These are phyloP conservation scores for Colletotrichum chrysophilum DNA, from an alignment of 2,329 filamentous ascomycete genomes.

Conservation along the genomic window DNA sequence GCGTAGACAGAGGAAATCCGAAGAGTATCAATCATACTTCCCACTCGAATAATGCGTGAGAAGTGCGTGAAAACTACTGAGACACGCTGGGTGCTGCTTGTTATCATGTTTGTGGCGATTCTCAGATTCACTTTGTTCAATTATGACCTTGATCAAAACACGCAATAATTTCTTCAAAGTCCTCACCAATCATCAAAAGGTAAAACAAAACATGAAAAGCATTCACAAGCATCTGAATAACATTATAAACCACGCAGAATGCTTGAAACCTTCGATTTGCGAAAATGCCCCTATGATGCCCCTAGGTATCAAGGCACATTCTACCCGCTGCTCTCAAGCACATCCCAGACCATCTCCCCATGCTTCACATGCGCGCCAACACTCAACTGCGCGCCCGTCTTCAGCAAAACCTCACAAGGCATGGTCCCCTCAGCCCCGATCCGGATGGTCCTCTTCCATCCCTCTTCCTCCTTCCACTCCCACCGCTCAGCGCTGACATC, in stretches of 20 bases:
- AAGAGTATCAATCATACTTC: neutral
- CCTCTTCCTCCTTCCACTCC: constrained; percentile 42
- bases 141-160: neutral
- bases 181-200: neutral
- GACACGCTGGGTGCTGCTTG: neutral
- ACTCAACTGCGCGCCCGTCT: constrained; percentile 13
- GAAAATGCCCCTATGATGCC: neutral
- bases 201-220: neutral
- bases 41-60: neutral
- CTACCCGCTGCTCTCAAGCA: constrained; percentile 31
- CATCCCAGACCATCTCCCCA: constrained; percentile 34
- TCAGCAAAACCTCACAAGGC: constrained; percentile 35
- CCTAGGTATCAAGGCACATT: neutral
- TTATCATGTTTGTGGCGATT: neutral
- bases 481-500: constrained; percentile 59
- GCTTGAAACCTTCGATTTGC: neutral
- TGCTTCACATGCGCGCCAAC: constrained; percentile 26
- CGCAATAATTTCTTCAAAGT: neutral
- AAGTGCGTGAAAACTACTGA: accelerated
- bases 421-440: constrained; percentile 36
- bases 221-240: neutral
- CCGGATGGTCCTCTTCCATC: constrained; percentile 41
- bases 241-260: neutral
- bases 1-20: neutral
- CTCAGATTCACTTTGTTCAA: neutral